These are phyloP conservation scores for Plectosphaerella plurivora DNA, from an alignment of 2,329 filamentous ascomycete genomes.

Conservation along the genomic window DNA sequence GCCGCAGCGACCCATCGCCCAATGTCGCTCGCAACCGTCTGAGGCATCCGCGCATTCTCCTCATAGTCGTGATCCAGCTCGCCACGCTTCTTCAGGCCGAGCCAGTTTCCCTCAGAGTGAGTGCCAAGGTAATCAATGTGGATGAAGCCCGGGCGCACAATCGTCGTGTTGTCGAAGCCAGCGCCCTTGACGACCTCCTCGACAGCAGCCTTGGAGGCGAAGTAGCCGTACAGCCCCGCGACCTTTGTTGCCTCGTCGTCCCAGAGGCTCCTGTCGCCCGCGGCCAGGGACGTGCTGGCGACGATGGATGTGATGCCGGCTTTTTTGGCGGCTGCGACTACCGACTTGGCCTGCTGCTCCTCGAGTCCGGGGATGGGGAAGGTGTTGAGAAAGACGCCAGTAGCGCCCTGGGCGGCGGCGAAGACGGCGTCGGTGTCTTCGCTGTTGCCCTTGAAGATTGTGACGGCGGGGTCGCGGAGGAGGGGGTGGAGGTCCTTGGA, in stretches of 20 bases:
- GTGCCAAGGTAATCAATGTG: slow-evolving; percentile 22
- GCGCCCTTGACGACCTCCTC: slow-evolving; percentile 24
- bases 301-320: slow-evolving; percentile 24
- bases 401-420: slow-evolving; percentile 26
- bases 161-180: slow-evolving; percentile 25
- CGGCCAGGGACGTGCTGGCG: slow-evolving; percentile 16
- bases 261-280: slow-evolving; percentile 16
- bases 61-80: slow-evolving; percentile 19
- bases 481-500: slow-evolving; percentile 17
- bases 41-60: slow-evolving; percentile 15
- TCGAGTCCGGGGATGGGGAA: slow-evolving; percentile 21
- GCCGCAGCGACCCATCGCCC: slow-evolving; percentile 27
- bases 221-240: slow-evolving; percentile 22
- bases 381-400: slow-evolving; percentile 23
- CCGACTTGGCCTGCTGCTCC: slow-evolving; percentile 21
- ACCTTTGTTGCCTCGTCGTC: slow-evolving; percentile 11
- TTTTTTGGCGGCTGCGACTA: slow-evolving; percentile 23
- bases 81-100: slow-evolving; percentile 17
- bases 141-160: slow-evolving; percentile 24
- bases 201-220: slow-evolving; percentile 28
- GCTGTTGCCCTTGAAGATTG: slow-evolving; percentile 30
- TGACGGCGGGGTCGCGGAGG: slow-evolving; percentile 20
- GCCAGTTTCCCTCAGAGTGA: slow-evolving; percentile 18
- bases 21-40: slow-evolving; percentile 24
- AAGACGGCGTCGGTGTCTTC: slow-evolving; percentile 22